Evolutionary conservation across 169 alveolate species (phyloP).

Genomic region (Eimeria falciformis): DNA sequence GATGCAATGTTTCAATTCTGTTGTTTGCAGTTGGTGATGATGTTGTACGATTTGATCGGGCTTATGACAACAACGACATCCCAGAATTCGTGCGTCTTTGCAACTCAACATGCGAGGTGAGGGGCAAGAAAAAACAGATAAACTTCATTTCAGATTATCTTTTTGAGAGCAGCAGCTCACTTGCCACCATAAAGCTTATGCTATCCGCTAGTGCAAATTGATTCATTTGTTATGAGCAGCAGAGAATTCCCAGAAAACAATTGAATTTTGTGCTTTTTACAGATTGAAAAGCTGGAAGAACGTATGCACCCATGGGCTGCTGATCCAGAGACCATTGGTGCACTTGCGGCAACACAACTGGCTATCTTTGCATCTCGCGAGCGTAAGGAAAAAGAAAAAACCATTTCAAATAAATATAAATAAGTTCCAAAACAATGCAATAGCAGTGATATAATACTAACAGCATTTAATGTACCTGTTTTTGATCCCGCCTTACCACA

Average conservation of each 20-base stretch:
- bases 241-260: too few species aligned
- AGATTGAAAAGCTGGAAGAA: constrained; percentile 91
- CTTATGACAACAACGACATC: constrained; percentile 89
- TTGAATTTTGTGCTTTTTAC: background rate
- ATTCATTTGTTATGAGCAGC: too few species aligned
- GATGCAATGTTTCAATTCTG: background rate
- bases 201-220: too few species aligned
- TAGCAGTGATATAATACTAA: too few species aligned
- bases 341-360: constrained; percentile 96
- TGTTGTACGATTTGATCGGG: constrained; percentile 88
- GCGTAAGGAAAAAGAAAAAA: constrained; percentile 8
- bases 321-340: constrained; percentile 96
- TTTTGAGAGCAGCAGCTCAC: too few species aligned
- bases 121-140: background rate
- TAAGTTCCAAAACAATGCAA: too few species aligned
- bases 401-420: too few species aligned
- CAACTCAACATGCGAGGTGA: constrained; percentile 85
- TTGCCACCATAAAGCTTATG: too few species aligned
- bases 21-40: constrained; percentile 83
- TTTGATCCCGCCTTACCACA: too few species aligned
- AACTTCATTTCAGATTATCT: background rate
- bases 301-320: constrained; percentile 97
- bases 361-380: constrained; percentile 93
- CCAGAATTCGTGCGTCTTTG: constrained; percentile 87
- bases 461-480: too few species aligned